Percentiles rank a stretch among this genome's conserved stretches.
phyloP scores from a whole-genome alignment of 306 rosid species.

The Castanopsis chinensis region DNA sequence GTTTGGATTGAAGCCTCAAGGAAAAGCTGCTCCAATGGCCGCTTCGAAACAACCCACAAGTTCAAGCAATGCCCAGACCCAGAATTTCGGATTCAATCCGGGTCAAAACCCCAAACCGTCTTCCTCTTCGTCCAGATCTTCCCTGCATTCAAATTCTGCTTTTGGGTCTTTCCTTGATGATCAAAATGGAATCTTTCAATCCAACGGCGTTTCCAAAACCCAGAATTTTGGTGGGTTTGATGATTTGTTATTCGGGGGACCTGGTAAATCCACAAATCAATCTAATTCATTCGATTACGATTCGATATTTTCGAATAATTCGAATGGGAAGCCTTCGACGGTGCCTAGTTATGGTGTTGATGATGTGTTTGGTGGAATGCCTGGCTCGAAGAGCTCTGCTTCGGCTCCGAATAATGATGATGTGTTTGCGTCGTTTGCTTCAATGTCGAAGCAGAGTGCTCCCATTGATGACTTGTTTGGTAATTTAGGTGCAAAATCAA shows the following conservation, averaged over 20 bases:
- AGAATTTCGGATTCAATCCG: conserved; percentile 34
- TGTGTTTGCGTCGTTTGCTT: conserved; percentile 32
- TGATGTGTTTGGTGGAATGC: conserved; percentile 68
- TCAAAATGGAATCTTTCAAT: conserved; percentile 10
- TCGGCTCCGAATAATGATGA: conserved; percentile 29
- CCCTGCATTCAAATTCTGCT: conserved; percentile 27
- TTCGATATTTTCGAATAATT: conserved; percentile 49
- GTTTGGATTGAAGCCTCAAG: conserved; percentile 83
- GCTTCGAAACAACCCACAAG: conserved; percentile 43
- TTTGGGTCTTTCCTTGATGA: conserved; percentile 30
- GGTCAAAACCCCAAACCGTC: conserved; percentile 35
- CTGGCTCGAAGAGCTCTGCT: conserved; percentile 35
- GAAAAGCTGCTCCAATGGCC: conserved; percentile 89
- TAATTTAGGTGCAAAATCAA: conserved; percentile 37
- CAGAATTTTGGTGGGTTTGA: conserved; percentile 34
- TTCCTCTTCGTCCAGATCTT: conserved; percentile 39
- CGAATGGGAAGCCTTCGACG: conserved; percentile 31
- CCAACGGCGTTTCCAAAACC: conserved; percentile 14
- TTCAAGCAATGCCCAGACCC: conserved; percentile 16
- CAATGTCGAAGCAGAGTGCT: conserved; percentile 36
- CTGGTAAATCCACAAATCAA: conserved; percentile 22
- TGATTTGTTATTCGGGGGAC: conserved; percentile 45
- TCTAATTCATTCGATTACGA: conserved; percentile 48
- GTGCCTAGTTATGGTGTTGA: conserved; percentile 33
- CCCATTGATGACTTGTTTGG: conserved; percentile 51